phyloP scores from a whole-genome alignment of 2,329 filamentous ascomycete species.

The Aspergillus aculeatinus region DNA sequence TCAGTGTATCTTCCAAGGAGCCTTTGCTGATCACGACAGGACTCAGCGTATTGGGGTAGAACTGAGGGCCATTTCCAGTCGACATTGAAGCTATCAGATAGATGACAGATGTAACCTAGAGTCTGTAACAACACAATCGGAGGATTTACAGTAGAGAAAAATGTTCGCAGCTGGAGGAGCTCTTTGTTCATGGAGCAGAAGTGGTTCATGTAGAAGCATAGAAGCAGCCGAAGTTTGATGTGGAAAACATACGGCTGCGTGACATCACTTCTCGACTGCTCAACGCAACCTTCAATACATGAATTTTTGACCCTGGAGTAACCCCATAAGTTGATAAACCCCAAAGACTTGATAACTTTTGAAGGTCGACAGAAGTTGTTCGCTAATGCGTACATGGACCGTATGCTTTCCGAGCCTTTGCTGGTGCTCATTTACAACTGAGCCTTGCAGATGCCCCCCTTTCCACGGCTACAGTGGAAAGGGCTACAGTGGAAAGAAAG shows the following conservation, averaged over 20 bases:
- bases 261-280: not conserved
- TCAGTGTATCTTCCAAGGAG: constrained; percentile 21
- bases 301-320: not conserved
- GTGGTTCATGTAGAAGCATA: not conserved
- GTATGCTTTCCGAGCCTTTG: no score
- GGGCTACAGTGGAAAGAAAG: no score
- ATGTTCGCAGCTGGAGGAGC: not conserved
- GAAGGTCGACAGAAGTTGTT: no score
- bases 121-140: not conserved
- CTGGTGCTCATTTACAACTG: no score
- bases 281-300: not conserved
- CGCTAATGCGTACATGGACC: no score
- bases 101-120: not conserved
- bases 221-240: not conserved
- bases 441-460: no score
- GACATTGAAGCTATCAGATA: not conserved
- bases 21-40: constrained; percentile 20
- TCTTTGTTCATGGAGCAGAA: not conserved
- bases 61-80: constrained; percentile 19
- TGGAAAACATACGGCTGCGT: not conserved
- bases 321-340: not conserved
- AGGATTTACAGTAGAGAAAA: not conserved
- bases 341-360: no score
- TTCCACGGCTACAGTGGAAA: no score
- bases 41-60: constrained; percentile 28